These are phyloP conservation scores for Trametes elegans DNA, from an alignment of 768 basidiomycete genomes.

Conservation along the genomic window DNA sequence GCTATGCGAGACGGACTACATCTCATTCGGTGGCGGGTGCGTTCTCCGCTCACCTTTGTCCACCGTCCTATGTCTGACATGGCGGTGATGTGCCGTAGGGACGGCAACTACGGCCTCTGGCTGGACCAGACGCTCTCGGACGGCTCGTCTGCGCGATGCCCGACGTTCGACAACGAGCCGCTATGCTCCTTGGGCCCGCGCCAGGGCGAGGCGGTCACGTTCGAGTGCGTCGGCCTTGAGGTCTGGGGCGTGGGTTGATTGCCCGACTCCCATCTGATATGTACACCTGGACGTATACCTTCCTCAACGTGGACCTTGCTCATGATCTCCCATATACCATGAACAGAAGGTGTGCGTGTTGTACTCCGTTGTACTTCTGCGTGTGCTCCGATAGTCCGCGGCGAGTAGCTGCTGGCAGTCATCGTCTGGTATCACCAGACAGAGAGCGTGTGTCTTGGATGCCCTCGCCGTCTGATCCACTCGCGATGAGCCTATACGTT, in stretches of 20 bases:
- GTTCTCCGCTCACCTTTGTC: not conserved
- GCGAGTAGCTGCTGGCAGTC: too few species aligned
- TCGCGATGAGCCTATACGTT: too few species aligned
- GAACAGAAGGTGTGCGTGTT: too few species aligned
- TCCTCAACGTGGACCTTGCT: too few species aligned
- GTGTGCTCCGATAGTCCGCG: too few species aligned
- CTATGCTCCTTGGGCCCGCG: conserved; percentile 53
- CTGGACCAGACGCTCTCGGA: conserved; percentile 78
- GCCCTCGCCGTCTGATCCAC: too few species aligned
- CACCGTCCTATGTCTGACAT: not conserved
- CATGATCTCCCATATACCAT: too few species aligned
- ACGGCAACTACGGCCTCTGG: conserved; percentile 70
- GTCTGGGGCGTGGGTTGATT: conserved; percentile 79
- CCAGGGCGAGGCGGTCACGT: conserved; percentile 54
- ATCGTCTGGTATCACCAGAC: too few species aligned
- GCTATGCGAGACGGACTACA: conserved; percentile 73
- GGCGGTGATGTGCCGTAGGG: conserved; percentile 5
- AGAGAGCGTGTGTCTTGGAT: too few species aligned
- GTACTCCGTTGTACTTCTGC: too few species aligned
- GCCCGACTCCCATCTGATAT: too few species aligned
- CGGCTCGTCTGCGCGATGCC: conserved; percentile 82
- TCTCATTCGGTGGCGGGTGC: conserved; percentile 93
- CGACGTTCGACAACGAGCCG: conserved; percentile 85
- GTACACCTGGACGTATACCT: too few species aligned
- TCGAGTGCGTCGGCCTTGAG: conserved; percentile 90